Evolutionary conservation across 768 basidiomycete species (phyloP).

Genomic region (Cyclocybe aegerita): DNA sequence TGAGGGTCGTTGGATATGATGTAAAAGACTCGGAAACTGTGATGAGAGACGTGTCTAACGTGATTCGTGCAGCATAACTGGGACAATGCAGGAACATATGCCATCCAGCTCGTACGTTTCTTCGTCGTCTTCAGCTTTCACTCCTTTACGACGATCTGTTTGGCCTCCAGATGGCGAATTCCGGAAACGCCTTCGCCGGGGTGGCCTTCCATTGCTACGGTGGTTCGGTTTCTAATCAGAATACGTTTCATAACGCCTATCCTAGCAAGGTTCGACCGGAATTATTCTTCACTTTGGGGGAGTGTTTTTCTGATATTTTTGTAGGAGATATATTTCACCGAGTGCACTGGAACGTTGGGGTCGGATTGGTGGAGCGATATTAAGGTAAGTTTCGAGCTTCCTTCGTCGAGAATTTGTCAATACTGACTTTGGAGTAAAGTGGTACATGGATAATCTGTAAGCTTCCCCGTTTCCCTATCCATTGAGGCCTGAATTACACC

Average conservation of each 20-base stretch:
- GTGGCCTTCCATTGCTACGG: conserved; percentile 75
- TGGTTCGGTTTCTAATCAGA: conserved; percentile 53
- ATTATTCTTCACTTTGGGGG: conserved; percentile 28
- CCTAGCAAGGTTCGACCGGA: conserved; percentile 51
- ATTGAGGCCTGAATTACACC: no score
- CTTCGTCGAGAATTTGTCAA: background rate
- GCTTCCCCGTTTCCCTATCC: background rate
- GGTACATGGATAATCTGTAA: conserved; percentile 66
- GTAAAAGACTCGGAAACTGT: conserved; percentile 8
- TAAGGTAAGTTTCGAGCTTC: conserved; percentile 44
- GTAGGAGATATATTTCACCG: conserved; percentile 51
- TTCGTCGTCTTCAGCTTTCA: background rate
- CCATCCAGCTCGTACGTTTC: conserved; percentile 42
- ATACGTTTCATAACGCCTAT: conserved; percentile 52
- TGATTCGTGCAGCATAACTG: conserved; percentile 59
- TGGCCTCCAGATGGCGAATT: conserved; percentile 48
- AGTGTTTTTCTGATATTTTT: background rate
- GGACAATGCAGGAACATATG: conserved; percentile 62
- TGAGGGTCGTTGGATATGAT: conserved; percentile 60
- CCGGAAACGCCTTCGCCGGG: conserved; percentile 55
- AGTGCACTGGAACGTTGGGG: conserved; percentile 66
- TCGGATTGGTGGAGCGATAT: conserved; percentile 81
- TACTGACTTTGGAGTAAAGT: conserved; percentile 31
- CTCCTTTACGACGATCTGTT: background rate
- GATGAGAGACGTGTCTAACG: background rate